Percentiles rank a stretch among this genome's conserved stretches.
These are phyloP conservation scores for Hyaloscypha hepaticicola DNA, from an alignment of 495 filamentous ascomycete genomes.

Conservation along the genomic window DNA sequence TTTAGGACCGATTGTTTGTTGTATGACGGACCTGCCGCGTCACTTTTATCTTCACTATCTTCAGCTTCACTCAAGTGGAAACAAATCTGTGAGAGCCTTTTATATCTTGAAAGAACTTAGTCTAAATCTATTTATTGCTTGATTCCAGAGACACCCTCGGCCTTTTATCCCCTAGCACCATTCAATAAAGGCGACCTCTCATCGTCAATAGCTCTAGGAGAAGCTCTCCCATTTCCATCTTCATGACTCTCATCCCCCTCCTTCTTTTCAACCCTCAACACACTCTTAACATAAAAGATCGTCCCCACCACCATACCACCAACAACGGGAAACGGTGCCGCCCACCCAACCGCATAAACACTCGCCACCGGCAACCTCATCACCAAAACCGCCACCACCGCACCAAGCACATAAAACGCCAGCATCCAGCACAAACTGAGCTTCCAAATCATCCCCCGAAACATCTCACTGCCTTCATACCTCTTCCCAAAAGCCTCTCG, in stretches of 20 bases:
- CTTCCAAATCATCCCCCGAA: conserved; percentile 24
- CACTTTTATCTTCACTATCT: too few relatives aligned
- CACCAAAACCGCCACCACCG: conserved; percentile 10
- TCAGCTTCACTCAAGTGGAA: too few relatives aligned
- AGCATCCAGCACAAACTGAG: conserved; percentile 25
- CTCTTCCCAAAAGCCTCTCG: conserved; percentile 17
- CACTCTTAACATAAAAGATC: conserved; percentile 22
- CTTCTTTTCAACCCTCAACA: conserved; percentile 17
- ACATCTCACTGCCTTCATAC: conserved; percentile 23
- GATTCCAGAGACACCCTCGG: conserved; percentile 1
- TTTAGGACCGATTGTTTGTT: too few relatives aligned
- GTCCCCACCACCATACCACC: conserved; percentile 23
- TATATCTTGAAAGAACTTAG: too few relatives aligned
- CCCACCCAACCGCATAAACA: conserved; percentile 29
- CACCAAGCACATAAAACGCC: conserved; percentile 19
- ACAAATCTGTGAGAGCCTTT: too few relatives aligned
- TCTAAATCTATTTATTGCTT: too few relatives aligned
- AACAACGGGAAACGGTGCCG: conserved; percentile 23
- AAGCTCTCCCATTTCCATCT: neutral
- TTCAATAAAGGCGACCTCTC: conserved; percentile 22
- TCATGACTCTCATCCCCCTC: conserved; percentile 6
- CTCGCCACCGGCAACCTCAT: conserved; percentile 15
- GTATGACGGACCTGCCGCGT: too few relatives aligned
- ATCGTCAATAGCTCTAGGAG: conserved; percentile 7
- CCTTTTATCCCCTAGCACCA: conserved; percentile 4